Evolutionary conservation across 2,329 filamentous ascomycete species (phyloP).

Genomic region (Fusarium verticillioides): DNA sequence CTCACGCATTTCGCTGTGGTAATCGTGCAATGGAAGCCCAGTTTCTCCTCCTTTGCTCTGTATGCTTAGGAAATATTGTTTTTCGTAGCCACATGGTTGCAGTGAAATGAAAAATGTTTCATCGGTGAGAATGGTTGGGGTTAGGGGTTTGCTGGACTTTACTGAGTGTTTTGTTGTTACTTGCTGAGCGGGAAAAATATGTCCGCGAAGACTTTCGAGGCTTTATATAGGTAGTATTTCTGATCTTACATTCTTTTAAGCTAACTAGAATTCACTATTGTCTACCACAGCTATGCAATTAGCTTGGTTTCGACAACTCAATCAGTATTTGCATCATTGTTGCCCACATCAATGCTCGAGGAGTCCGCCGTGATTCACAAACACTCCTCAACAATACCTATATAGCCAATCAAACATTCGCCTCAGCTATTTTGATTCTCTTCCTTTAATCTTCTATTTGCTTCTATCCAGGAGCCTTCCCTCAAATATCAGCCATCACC

Average conservation of each 20-base stretch:
- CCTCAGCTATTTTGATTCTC: background rate
- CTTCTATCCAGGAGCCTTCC: background rate
- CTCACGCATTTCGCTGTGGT: conserved; percentile 19
- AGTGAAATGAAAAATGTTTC: background rate
- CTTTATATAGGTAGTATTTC: background rate
- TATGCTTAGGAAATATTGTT: background rate
- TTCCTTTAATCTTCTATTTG: background rate
- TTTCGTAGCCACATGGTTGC: background rate
- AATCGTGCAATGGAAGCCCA: conserved; percentile 16
- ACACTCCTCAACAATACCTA: background rate
- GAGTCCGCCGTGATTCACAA: conserved; percentile 17
- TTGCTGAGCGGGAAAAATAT: background rate
- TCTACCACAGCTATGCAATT: background rate
- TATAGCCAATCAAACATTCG: background rate
- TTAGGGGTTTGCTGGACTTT: background rate
- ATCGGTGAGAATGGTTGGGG: background rate
- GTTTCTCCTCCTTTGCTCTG: background rate
- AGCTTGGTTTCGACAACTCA: background rate
- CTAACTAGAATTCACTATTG: background rate
- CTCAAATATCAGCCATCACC: background rate
- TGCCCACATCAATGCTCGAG: background rate
- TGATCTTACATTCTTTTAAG: background rate
- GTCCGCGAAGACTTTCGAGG: background rate
- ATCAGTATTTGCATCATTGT: background rate
- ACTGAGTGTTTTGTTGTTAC: background rate